Percentiles rank a stretch among this genome's conserved stretches.
phyloP scores from a whole-genome alignment of 2,329 filamentous ascomycete species.

The Volutella citrinella region DNA sequence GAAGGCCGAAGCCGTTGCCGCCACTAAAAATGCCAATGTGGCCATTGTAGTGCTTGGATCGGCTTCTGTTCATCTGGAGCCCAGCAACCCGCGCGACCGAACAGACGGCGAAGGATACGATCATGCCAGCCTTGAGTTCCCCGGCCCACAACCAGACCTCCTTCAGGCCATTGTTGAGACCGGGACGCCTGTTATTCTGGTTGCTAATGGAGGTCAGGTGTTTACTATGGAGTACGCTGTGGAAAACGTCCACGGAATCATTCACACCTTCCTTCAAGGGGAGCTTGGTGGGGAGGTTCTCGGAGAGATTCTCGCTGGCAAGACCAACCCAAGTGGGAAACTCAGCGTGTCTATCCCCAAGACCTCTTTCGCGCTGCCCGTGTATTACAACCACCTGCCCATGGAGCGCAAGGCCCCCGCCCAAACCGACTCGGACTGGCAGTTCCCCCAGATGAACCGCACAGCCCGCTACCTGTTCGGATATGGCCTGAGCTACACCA shows the following conservation, averaged over 20 bases:
- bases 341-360: constrained; percentile 43
- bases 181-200: constrained; percentile 24
- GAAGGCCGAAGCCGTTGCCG: constrained; percentile 12
- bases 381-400: constrained; percentile 65
- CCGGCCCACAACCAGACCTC: constrained; percentile 25
- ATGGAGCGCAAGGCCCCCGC: constrained; percentile 57
- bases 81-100: constrained; percentile 21
- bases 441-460: constrained; percentile 17
- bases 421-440: constrained; percentile 45
- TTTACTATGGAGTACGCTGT: constrained; percentile 24
- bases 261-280: constrained; percentile 61
- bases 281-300: constrained; percentile 62
- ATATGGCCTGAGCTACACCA: constrained; percentile 62
- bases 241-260: constrained; percentile 46
- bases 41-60: constrained; percentile 11
- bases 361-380: constrained; percentile 43
- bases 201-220: constrained; percentile 23
- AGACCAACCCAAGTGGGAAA: constrained; percentile 48
- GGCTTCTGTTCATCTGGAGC: constrained; percentile 20
- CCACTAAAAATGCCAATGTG: constrained; percentile 19
- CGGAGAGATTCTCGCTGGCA: constrained; percentile 59
- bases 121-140: constrained; percentile 26
- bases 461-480: constrained; percentile 42
- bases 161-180: constrained; percentile 26
- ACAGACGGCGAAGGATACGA: constrained; percentile 27